Conservation (phyloP, 2,329 filamentous ascomycete genomes). For the Colletotrichum paranaense region DNA sequence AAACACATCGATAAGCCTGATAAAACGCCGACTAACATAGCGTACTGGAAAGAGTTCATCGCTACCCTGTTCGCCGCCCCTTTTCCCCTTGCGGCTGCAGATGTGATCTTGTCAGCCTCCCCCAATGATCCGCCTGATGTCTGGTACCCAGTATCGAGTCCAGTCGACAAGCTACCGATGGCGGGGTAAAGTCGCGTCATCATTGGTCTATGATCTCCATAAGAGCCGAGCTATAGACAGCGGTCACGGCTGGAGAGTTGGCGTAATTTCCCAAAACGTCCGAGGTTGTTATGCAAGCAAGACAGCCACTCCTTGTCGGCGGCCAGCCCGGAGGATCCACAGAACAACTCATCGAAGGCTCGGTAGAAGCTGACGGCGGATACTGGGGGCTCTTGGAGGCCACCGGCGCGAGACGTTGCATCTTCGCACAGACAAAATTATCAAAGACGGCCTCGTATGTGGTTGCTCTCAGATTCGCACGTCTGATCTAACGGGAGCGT, state of each 20-base stretch:
- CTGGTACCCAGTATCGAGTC: conserved; percentile 22
- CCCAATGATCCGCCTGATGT: conserved; percentile 22
- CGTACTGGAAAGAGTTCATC: conserved; percentile 25
- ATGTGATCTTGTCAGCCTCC: conserved; percentile 33
- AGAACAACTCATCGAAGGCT: conserved; percentile 56
- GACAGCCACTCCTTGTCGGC: conserved; percentile 41
- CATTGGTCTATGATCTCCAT: conserved; percentile 47
- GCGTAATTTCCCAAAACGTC: conserved; percentile 58
- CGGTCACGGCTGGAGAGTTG: conserved; percentile 48
- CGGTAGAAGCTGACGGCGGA: conserved; percentile 35
- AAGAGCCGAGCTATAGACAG: conserved; percentile 51
- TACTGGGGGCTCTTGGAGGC: conserved; percentile 25
- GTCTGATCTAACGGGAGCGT: conserved; percentile 27
- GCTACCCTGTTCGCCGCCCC: conserved; percentile 19
- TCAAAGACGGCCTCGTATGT: conserved; percentile 9
- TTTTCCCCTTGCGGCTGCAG: conserved; percentile 27
- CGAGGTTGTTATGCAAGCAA: conserved; percentile 55
- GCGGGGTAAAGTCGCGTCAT: conserved; percentile 44
- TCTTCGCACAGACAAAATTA: conserved; percentile 28
- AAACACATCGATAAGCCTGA: conserved; percentile 38
- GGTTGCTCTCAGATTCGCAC: conserved; percentile 7
- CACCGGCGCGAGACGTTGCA: conserved; percentile 23
- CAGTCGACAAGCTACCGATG: conserved; percentile 29
- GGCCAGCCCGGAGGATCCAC: conserved; percentile 47
- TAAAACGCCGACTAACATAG: conserved; percentile 32